Percentiles rank a stretch among this genome's conserved stretches.
phyloP scores from a whole-genome alignment of 2,329 filamentous ascomycete genomes.

The Trichoderma pleuroti region DNA sequence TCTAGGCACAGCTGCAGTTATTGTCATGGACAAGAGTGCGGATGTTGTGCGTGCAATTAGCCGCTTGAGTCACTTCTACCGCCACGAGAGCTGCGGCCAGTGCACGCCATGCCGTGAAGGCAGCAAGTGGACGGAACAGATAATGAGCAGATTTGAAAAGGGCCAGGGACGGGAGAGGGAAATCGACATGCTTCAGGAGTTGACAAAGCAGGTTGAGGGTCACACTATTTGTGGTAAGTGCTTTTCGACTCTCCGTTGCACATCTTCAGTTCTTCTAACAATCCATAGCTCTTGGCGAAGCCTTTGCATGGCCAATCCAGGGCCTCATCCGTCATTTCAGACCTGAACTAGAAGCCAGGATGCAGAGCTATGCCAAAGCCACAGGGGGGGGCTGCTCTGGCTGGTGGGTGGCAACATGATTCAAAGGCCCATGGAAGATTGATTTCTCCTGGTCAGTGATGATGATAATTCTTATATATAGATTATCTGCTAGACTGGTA shows the following conservation, averaged over 20 bases:
- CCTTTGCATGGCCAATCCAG: slow-evolving; percentile 97
- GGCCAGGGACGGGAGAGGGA: slow-evolving; percentile 84
- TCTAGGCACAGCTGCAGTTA: slow-evolving; percentile 94
- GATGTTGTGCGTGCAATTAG: slow-evolving; percentile 94
- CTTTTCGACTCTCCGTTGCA: background rate
- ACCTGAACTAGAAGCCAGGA: slow-evolving; percentile 88
- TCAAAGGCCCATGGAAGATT: slow-evolving; percentile 74
- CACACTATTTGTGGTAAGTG: slow-evolving; percentile 92
- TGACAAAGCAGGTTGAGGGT: slow-evolving; percentile 98
- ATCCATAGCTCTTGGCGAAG: slow-evolving; percentile 76
- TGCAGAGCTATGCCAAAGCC: slow-evolving; percentile 73
- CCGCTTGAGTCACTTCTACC: slow-evolving; percentile 93
- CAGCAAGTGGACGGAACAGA: slow-evolving; percentile 98
- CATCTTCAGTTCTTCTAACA: slow-evolving; percentile 24
- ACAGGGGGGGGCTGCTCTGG: slow-evolving; percentile 70
- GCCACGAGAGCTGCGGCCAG: slow-evolving; percentile 96
- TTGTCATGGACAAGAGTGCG: slow-evolving; percentile 98
- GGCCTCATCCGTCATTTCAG: slow-evolving; percentile 98
- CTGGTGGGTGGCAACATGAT: slow-evolving; percentile 83
- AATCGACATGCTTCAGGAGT: slow-evolving; percentile 98
- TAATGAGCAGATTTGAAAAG: slow-evolving; percentile 94
- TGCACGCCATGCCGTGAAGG: slow-evolving; percentile 99
- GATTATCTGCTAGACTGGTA: background rate
- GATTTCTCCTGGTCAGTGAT: slow-evolving; percentile 84
- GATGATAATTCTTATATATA: slow-evolving; percentile 3